These are phyloP conservation scores for Nematodospora valgi DNA, from an alignment of 805 yeast species.

Conservation along the genomic window DNA sequence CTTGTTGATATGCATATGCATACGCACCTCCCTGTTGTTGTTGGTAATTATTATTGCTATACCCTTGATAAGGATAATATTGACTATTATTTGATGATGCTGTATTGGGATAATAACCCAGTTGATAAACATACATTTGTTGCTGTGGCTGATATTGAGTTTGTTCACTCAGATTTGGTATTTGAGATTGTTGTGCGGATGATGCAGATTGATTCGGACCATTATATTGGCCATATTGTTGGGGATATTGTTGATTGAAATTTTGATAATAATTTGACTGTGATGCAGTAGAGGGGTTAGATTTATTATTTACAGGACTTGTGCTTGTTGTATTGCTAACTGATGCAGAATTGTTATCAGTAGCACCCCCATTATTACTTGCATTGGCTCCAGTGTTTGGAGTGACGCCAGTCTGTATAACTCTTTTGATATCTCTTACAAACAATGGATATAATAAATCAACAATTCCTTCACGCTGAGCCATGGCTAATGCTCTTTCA, in stretches of 20 bases:
- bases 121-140: constrained; percentile 4
- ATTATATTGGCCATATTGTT: constrained; percentile 4
- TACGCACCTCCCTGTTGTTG: constrained; percentile 3
- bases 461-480: constrained; percentile 72
- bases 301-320: neutral
- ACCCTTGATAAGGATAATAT: constrained; percentile 7
- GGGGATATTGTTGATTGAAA: constrained; percentile 8
- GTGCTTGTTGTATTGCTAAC: neutral
- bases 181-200: constrained; percentile 1
- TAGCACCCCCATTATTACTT: neutral
- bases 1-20: neutral
- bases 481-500: constrained; percentile 78
- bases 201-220: constrained; percentile 2
- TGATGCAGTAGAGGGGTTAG: neutral
- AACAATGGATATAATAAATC: constrained; percentile 65
- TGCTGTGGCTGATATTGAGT: constrained; percentile 4
- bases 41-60: constrained; percentile 4
- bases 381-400: constrained; percentile 21
- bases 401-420: constrained; percentile 44
- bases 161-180: neutral
- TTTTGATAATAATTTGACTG: constrained; percentile 6
- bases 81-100: constrained; percentile 2
- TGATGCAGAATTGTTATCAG: neutral
- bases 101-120: constrained; percentile 3
- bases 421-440: constrained; percentile 68